Evolutionary conservation across 2,329 filamentous ascomycete genomes (phyloP), one percentile per base, ranked within the genome.

Genomic region (Cylindrodendrum hubeiense): DNA sequence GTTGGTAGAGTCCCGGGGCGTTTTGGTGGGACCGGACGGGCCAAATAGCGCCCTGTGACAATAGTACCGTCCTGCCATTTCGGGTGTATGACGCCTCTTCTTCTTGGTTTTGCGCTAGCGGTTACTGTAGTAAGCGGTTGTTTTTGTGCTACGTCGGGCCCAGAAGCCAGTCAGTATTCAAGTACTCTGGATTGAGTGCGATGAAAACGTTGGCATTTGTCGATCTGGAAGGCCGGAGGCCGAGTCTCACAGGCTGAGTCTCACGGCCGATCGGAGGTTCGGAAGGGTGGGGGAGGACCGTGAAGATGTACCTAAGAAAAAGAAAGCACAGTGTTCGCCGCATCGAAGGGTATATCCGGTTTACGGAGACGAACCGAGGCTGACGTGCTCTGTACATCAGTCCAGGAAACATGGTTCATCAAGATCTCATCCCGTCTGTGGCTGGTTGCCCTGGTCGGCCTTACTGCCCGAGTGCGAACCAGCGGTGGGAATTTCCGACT

Each of bases 401-500:
- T n/a, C n/a, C 41, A 37, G 19, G 22, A 49, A 46, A 53, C 44
- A 46, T 39, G 47, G 54, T 50, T 39, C 33, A 54, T 54, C 49
- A 33, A 62, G 50, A 59, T 55, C 19, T 19, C 30, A n/a, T 54
- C 26, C 30, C 33, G 26, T 44, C 39, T 39, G 41, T 41, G 53
- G 47, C 46, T 52, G 41, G 53, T 46, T 39, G 47, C 50, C 46
- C 39, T 46, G 47, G 46, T 33, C 10, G 10, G 3, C 33, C 33
- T 34, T 37, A 13, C 34, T 37, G 8, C 4, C 19, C n/a, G 22
- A 43, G n/a, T 6, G 19, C 19, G 19, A 43, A 43, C 19, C 28
- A 7, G n/a, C 12, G 24, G 34, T 61, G 53, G 44, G 60, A 65
- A 69, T 66, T 67, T 24, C 34, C 47, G 56, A 55, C 68, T 74